These are phyloP conservation scores for Lichtheimia corymbifera DNA, from an alignment of 371 early-diverging fungal species.

Conservation along the genomic window DNA sequence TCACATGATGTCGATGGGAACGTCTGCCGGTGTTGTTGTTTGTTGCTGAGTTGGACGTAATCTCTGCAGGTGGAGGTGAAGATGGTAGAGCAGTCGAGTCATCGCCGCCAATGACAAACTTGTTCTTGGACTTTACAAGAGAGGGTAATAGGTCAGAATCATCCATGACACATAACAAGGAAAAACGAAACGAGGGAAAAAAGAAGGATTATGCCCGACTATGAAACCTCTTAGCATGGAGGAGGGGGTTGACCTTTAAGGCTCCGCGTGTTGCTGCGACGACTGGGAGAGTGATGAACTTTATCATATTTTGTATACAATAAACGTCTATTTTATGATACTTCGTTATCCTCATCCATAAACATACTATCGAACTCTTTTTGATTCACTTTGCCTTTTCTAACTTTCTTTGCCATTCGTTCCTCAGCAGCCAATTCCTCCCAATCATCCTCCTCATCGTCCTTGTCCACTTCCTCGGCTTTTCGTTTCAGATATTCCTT, in stretches of 20 bases:
- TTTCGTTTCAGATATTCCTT: slow-evolving; percentile 55
- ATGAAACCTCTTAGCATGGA: not conserved
- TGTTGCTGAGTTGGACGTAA: slow-evolving; percentile 1
- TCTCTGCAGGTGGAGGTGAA: slow-evolving; percentile 10
- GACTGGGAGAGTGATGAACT: not conserved
- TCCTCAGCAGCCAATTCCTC: slow-evolving; percentile 40
- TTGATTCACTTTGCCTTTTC: slow-evolving; percentile 47
- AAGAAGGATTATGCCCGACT: not conserved
- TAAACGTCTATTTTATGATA: not conserved
- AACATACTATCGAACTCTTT: slow-evolving; percentile 53
- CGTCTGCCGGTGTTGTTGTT: slow-evolving; percentile 1
- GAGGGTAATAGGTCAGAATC: not conserved
- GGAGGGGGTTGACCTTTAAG: not conserved
- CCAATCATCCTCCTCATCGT: slow-evolving; percentile 56
- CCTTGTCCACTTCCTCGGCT: slow-evolving; percentile 49
- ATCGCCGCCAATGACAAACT: slow-evolving; percentile 7
- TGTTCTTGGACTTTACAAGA: not conserved
- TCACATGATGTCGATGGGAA: slow-evolving; percentile 15
- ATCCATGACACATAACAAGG: not conserved
- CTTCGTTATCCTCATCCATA: slow-evolving; percentile 17
- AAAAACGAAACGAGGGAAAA: not conserved
- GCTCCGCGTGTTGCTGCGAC: not conserved
- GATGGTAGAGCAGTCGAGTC: slow-evolving; percentile 1
- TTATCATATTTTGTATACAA: too few relatives aligned
- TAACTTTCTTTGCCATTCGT: slow-evolving; percentile 56